Conservation (phyloP, 495 filamentous ascomycete species). For the Melanomma pulvis-pyrius region DNA sequence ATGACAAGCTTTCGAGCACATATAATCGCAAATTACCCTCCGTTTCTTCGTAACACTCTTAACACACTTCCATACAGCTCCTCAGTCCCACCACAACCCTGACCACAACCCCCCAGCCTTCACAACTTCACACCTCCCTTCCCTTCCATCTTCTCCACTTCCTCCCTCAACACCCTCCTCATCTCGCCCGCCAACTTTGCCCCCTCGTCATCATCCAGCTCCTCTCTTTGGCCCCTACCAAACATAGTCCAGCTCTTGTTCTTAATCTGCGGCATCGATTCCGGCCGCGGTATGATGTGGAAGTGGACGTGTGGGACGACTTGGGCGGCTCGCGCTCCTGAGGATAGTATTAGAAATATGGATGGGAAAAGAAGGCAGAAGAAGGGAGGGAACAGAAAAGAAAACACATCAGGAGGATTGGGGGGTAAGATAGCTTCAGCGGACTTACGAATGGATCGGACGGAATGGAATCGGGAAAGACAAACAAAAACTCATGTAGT, state of each 20-base stretch:
- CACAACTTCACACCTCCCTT: slow-evolving; percentile 44
- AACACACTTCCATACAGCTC: background rate
- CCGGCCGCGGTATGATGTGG: slow-evolving; percentile 80
- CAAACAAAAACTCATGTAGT: too few species aligned
- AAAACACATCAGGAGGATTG: background rate
- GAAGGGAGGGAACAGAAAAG: background rate
- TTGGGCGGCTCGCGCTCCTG: slow-evolving; percentile 80
- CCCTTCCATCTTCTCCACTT: slow-evolving; percentile 52
- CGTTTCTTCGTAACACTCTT: background rate
- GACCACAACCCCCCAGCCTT: background rate
- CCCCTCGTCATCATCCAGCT: slow-evolving; percentile 85
- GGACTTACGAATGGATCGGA: too few species aligned
- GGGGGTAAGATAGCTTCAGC: too few species aligned
- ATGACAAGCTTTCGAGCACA: background rate
- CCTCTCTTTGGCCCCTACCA: slow-evolving; percentile 77
- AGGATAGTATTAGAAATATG: background rate
- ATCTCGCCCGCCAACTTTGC: slow-evolving; percentile 63
- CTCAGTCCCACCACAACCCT: background rate
- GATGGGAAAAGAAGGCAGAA: background rate
- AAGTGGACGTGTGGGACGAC: slow-evolving; percentile 91
- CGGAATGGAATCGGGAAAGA: too few species aligned
- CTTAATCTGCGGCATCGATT: slow-evolving; percentile 50
- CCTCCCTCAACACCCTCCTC: slow-evolving; percentile 61
- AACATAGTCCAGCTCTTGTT: slow-evolving; percentile 77
- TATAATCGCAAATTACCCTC: background rate